These are phyloP conservation scores for Xylaria telfairii DNA, from an alignment of 495 filamentous ascomycete species.

Conservation along the genomic window DNA sequence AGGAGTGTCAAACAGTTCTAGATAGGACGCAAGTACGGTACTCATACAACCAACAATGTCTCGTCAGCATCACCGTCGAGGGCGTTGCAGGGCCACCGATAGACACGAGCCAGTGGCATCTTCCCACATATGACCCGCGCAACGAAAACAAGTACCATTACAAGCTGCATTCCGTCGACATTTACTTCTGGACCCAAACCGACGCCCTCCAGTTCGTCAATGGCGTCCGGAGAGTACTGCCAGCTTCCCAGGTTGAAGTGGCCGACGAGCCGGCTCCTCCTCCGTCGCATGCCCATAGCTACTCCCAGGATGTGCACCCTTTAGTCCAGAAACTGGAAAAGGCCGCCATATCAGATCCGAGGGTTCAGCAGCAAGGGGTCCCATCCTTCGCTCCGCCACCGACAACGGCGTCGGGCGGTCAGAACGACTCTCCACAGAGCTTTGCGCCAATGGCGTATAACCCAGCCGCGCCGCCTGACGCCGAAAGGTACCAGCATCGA, in stretches of 20 bases:
- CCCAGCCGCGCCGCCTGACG: conserved; percentile 83
- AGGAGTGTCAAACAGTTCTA: conserved; percentile 53
- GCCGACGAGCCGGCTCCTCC: conserved; percentile 60
- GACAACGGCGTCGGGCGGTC: conserved; percentile 38
- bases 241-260: conserved; percentile 64
- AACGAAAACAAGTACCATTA: conserved; percentile 75
- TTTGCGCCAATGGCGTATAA: conserved; percentile 87
- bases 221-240: conserved; percentile 64
- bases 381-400: conserved; percentile 50
- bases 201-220: conserved; percentile 79
- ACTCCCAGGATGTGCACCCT: conserved; percentile 65
- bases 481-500: conserved; percentile 80
- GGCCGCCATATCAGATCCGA: conserved; percentile 66
- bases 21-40: conserved; percentile 69
- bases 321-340: conserved; percentile 86
- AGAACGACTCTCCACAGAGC: conserved; percentile 46
- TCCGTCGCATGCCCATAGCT: conserved; percentile 38
- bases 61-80: conserved; percentile 78
- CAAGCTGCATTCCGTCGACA: conserved; percentile 80
- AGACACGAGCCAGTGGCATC: conserved; percentile 72
- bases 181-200: conserved; percentile 86
- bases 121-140: conserved; percentile 71
- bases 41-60: conserved; percentile 77
- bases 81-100: conserved; percentile 47
- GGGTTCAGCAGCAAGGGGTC: conserved; percentile 49